phyloP scores from a whole-genome alignment of 805 yeast species.

The Kodamaea leandrae region DNA sequence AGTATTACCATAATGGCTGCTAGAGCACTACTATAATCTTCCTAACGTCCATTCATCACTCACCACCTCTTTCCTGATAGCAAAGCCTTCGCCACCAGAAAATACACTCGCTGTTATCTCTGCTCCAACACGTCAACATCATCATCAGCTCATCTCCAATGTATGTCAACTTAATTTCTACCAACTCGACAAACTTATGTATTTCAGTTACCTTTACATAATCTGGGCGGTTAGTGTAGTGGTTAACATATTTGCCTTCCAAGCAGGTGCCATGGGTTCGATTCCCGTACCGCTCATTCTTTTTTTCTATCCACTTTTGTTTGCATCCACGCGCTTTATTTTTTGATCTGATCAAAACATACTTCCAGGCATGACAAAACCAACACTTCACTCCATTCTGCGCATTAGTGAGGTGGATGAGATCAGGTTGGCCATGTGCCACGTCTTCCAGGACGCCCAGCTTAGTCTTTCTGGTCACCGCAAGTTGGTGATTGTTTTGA shows the following conservation, averaged over 20 bases:
- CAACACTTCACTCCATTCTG: slow-evolving; percentile 17
- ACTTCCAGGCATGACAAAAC: slow-evolving; percentile 9
- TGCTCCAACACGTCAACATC: too few relatives aligned
- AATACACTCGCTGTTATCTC: too few relatives aligned
- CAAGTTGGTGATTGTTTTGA: slow-evolving; percentile 63
- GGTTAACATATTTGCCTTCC: slow-evolving; percentile 93
- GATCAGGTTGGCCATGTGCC: slow-evolving; percentile 48
- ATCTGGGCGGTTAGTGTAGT: slow-evolving; percentile 82
- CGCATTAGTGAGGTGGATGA: slow-evolving; percentile 21
- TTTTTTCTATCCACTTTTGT: neutral
- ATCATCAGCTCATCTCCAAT: too few relatives aligned
- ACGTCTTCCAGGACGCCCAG: slow-evolving; percentile 80
- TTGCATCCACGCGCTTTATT: neutral
- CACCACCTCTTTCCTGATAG: too few relatives aligned
- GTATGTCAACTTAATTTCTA: too few relatives aligned
- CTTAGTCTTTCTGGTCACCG: slow-evolving; percentile 70
- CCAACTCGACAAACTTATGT: too few relatives aligned
- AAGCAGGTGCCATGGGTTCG: slow-evolving; percentile 94
- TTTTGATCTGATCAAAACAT: slow-evolving; percentile 4
- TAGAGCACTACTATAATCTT: too few relatives aligned
- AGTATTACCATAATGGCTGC: too few relatives aligned
- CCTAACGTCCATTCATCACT: too few relatives aligned
- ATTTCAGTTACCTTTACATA: neutral
- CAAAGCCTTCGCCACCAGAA: too few relatives aligned
- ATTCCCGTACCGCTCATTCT: slow-evolving; percentile 79